Base-by-base conservation (phyloP, 352 stramenopile genomes). In the Pythium plurisporium region DNA sequence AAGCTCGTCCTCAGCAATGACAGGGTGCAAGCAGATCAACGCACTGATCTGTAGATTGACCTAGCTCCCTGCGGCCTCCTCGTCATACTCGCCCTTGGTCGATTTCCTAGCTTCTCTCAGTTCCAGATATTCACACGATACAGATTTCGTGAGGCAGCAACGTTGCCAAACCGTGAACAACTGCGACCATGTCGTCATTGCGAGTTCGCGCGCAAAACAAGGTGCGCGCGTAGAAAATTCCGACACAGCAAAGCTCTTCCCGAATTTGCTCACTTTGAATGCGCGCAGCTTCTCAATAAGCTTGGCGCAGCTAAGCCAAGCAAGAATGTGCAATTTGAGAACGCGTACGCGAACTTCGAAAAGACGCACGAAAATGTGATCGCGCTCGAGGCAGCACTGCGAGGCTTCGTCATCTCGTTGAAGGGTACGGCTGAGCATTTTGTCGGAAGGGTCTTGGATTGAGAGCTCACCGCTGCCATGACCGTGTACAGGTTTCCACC, bases 121-220 rank as follows among this genome's bases (percentile, higher is more conserved):
- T 44, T 29, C n/a, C 38, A 44, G 19, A 27, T 44, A 27, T 44
- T 20, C 38, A 44, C n/a, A n/a, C n/a, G 34, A 41, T 22, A 41
- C 14, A 41, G 34, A 7, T 27, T 20, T 4, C 4, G 38, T 17
- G 38, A 9, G 9, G 6, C 4, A 42, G 15, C 36, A 42, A 42
- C 36, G 6, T 4, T 20, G 14, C 17, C 38, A 27, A 4, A 7
- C 36, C 36, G 15, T 44, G 36, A 44, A 20, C 38, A 9, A 44
- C 38, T 20, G 38, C 38, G 38, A 38, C 48, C 49, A 93, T 93
- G 82, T 93, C 82, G 45, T 91, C 80, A 20, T 42, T 89, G 22
- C 80, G 82, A 40, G 75, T 93, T 33, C 70, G 79, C 30, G 79
- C 77, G 49, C 82, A 86, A 46, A 93, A 93, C 69, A 90, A 93